A percentile compares a stretch with the other conserved stretches of the same genome.
These are phyloP conservation scores for Akanthomyces dipterigenus DNA, from an alignment of 2,329 filamentous ascomycete genomes.

Conservation along the genomic window DNA sequence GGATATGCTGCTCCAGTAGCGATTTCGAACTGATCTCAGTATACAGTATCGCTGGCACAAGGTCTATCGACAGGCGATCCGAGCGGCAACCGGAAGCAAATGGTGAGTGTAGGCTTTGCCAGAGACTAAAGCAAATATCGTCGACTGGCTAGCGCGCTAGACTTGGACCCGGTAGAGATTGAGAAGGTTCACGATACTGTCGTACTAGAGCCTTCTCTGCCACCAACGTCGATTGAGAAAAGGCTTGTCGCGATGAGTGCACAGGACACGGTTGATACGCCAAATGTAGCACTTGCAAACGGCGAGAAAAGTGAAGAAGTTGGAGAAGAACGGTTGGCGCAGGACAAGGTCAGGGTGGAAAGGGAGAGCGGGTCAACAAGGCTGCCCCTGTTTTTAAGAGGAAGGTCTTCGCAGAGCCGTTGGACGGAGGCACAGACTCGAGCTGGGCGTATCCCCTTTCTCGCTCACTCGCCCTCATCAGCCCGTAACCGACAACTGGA, in stretches of 20 bases:
- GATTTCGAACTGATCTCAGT: not conserved
- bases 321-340: conserved; percentile 7
- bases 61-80: not conserved
- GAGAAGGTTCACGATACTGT: not conserved
- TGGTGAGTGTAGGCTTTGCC: not conserved
- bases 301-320: not conserved
- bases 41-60: not conserved
- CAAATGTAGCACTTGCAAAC: conserved; percentile 1
- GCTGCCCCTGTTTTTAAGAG: conserved; percentile 9
- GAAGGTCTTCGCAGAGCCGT: conserved; percentile 3
- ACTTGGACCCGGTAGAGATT: not conserved
- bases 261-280: not conserved
- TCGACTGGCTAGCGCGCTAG: not conserved
- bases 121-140: not conserved
- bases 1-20: not conserved
- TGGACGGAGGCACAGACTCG: not conserved
- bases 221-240: not conserved
- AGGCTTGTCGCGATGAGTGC: not conserved
- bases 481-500: not conserved
- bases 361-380: conserved; percentile 9
- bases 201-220: not conserved
- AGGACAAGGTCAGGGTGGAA: conserved; percentile 10
- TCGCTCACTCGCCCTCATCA: not conserved
- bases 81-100: not conserved
- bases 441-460: not conserved